Base-by-base conservation (phyloP, 2,329 filamentous ascomycete species). In the Hymenoscyphus linearis region DNA sequence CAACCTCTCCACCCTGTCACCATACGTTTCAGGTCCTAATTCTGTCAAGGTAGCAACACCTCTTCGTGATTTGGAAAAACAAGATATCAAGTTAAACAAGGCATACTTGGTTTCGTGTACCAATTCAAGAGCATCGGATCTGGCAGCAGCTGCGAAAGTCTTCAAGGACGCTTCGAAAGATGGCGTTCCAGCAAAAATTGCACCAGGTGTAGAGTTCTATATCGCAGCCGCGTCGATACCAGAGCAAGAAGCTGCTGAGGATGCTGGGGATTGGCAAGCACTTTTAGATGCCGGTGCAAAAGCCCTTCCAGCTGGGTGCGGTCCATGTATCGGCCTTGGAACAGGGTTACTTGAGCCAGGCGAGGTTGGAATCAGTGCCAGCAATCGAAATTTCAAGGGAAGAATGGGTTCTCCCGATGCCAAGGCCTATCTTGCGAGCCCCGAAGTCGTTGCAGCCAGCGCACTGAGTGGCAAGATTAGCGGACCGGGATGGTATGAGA, bases 101-200 rank as follows among this genome's bases (percentile, higher is more conserved):
- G 92, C 90, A 0, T 97, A 96, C 73, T 79, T 97, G 0, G 88
- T 97, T 0, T 92, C 88, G 0, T 98, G 93, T 79, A 98, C 93
- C 5, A 97, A 97, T 76, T 87, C 85, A 0, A 82, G 93, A 56
- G 83, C 86, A 10, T 92, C 90, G 0, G 93, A 98, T 73, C 79
- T 98, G 14, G 86, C 85, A 0, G 86, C 89, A 0, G 93, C 93
- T 1, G 93, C 92, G 0, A 84, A 83, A 53, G 93, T 98, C 2
- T 96, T 98, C 81, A 85, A 84, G 60, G 88, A 93, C 44, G 91
- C 90, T 1, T 84, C 88, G 0, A 74, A 76, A 58, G 78, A 78
- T 26, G 89, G 86, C 14, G 78, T 81, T 60, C 76, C 84, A 5
- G 82, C 90, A 22, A 91, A 88, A 76, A 82, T 96, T 61, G 86